Evolutionary conservation across 345 rosid genomes (phyloP), one percentile per base, ranked within the genome.

Genomic region (Arabis alpina): DNA sequence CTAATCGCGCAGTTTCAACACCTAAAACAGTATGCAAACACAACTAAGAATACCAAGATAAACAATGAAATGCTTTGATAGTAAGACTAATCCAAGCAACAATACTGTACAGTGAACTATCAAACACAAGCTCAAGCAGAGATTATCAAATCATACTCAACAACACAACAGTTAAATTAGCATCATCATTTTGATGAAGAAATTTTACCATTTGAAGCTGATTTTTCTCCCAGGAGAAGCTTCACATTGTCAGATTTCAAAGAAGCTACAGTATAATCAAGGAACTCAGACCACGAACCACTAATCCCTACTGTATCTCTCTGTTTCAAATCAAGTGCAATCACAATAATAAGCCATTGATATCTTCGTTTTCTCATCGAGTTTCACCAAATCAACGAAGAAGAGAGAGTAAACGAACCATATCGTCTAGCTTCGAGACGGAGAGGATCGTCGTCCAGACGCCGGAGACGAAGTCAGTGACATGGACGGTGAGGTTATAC

Each of bases 231-330:
- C 2, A 89, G 70, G 24, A 89, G 76, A 77, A 94, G 90, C 88
- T 87, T 91, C 34, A 86, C 87, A 73, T 86, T 84, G 14, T 84
- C 83, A 28, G 96, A 86, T 56, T 84, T 85, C 64, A 89, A 53
- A 16, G 96, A 89, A 69, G 91, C 84, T 10, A 79, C 13, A 3
- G 87, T 54, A 71, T 94, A 94, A 73, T 89, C 86, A 14, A 89
- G 62, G 76, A 91, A 89, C 53, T 94, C 97, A 5, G 85, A 84
- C 97, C 91, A 88, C 15, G 93, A 86, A 51, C 93, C 95, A 15
- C 96, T 93, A 51, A 94, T 78, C 45, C 99, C 97, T 51, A 82
- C 79, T 71, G 72, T 80, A 66, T 94, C 97, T 72, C 91, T 89
- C 94, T 93, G 91, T 76, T 82, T 37, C 54, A 36, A 37, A 9